These are phyloP conservation scores for Aspergillus cavernicola DNA, from an alignment of 495 filamentous ascomycete species.

Conservation along the genomic window DNA sequence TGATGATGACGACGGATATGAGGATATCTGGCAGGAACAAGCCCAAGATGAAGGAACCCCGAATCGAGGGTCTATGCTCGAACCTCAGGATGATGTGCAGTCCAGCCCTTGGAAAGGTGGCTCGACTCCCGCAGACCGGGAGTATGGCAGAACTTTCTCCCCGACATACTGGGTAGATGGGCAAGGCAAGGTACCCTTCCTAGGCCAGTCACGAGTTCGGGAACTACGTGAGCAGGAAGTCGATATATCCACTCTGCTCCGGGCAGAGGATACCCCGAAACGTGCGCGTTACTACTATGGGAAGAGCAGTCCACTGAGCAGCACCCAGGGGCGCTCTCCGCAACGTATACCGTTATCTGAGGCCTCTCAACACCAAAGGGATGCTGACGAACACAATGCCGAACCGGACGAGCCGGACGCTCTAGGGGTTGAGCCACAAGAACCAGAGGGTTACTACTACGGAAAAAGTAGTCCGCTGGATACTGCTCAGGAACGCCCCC, in stretches of 20 bases:
- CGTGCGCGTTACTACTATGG: constrained; percentile 40
- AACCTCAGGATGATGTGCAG: constrained; percentile 11
- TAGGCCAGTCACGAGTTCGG: constrained; percentile 34
- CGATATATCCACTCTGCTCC: constrained; percentile 34
- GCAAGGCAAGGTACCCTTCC: constrained; percentile 23
- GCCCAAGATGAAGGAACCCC: constrained; percentile 35
- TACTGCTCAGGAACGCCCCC: too few species aligned
- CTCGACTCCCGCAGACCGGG: constrained; percentile 11
- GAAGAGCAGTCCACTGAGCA: constrained; percentile 32
- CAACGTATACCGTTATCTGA: constrained; percentile 15
- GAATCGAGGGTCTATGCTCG: constrained; percentile 16
- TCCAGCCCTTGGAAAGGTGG: constrained; percentile 17
- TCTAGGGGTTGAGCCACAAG: neutral
- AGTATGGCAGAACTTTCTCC: constrained; percentile 23
- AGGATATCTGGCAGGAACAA: constrained; percentile 47
- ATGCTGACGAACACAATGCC: constrained; percentile 3
- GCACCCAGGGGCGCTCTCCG: constrained; percentile 16
- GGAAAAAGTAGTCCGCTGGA: too few species aligned
- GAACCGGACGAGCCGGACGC: neutral
- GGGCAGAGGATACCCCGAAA: constrained; percentile 39
- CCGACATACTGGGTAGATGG: constrained; percentile 31
- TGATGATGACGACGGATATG: constrained; percentile 34
- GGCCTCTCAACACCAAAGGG: neutral
- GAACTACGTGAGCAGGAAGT: constrained; percentile 39
- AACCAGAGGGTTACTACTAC: constrained; percentile 6